Evolutionary conservation across 768 basidiomycete species (phyloP).

Genomic region (Tylopilus felleus): DNA sequence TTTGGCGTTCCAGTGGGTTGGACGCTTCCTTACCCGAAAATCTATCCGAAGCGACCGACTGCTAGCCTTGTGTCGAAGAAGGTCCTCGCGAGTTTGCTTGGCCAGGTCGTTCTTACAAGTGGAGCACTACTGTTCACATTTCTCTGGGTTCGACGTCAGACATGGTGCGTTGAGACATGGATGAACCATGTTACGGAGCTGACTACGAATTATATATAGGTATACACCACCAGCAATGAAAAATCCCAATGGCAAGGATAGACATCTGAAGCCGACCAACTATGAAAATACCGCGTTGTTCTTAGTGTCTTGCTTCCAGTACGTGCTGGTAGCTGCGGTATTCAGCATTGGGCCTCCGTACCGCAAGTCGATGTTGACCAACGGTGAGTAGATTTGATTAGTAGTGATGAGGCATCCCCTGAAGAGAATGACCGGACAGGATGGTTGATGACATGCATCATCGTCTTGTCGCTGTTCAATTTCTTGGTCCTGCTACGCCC

Average conservation of each 20-base stretch:
- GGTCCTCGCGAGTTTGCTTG: conserved; percentile 88
- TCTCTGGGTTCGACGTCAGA: conserved; percentile 80
- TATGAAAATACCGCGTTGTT: conserved; percentile 93
- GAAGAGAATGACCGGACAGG: conserved; percentile 39
- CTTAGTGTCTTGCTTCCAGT: conserved; percentile 96
- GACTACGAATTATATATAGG: conserved; percentile 47
- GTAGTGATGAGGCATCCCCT: not conserved
- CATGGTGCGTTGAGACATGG: conserved; percentile 54
- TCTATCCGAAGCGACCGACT: conserved; percentile 89
- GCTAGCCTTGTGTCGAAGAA: conserved; percentile 95
- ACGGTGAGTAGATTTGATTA: conserved; percentile 52
- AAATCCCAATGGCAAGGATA: conserved; percentile 48
- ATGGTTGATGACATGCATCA: conserved; percentile 78
- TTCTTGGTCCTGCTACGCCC: conserved; percentile 74
- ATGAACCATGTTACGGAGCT: not conserved
- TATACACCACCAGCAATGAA: conserved; percentile 63
- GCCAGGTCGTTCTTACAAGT: conserved; percentile 86
- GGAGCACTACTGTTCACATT: conserved; percentile 84
- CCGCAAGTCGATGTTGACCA: conserved; percentile 92
- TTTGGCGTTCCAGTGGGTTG: conserved; percentile 71
- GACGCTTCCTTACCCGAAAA: conserved; percentile 82
- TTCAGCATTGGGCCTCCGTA: conserved; percentile 99
- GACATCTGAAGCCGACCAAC: conserved; percentile 79
- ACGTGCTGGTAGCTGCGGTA: conserved; percentile 93
- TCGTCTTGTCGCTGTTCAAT: conserved; percentile 67